Evolutionary conservation across 768 basidiomycete genomes (phyloP), one percentile per base, ranked within the genome.

Genomic region (Suillus alpinus): DNA sequence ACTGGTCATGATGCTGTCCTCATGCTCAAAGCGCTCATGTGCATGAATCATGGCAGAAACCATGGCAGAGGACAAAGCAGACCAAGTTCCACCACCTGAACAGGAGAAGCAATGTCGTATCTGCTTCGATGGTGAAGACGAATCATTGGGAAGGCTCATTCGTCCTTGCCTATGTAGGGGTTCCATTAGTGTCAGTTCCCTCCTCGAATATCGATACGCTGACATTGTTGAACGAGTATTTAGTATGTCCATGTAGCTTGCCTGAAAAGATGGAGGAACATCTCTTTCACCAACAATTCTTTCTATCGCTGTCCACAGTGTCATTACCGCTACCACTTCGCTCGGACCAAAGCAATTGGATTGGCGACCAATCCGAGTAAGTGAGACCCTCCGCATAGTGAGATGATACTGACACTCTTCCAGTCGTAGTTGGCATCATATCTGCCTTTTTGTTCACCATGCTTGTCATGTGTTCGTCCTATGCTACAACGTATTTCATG

Each of bases 241-340:
- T 67, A 92, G 91, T 85, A 86, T 70, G 91, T 93, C 37, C 92
- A 94, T 74, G 80, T 93, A 55, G 83, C 84, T 67, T 93, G 91
- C 67, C 80, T 93, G 6, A 85, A 91, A 63, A 80, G 76, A 57
- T 94, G 92, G 92, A 80, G 92, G 60, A 86, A 80, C 41, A 77
- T 80, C 0, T 86, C 91, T 18, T 63, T 76, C 32, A 85, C 85
- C n/a, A 73, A 80, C 43, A 83, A 80, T 62, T 86, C 89, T 10
- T 94, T 92, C 78, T 92, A 88, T 76, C 77, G 83, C 13, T 94
- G 92, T 67, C 88, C 88, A 1, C 90, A 92, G 72, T 94, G 92
- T 66, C 83, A 80, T 56, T 94, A 92, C 69, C 81, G 79, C 61
- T 93, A 94, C 70, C 83, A 86, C 44, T 92, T 92, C 67, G 81